These are phyloP conservation scores for Diplodia mutila DNA, from an alignment of 2,329 filamentous ascomycete species.

Conservation along the genomic window DNA sequence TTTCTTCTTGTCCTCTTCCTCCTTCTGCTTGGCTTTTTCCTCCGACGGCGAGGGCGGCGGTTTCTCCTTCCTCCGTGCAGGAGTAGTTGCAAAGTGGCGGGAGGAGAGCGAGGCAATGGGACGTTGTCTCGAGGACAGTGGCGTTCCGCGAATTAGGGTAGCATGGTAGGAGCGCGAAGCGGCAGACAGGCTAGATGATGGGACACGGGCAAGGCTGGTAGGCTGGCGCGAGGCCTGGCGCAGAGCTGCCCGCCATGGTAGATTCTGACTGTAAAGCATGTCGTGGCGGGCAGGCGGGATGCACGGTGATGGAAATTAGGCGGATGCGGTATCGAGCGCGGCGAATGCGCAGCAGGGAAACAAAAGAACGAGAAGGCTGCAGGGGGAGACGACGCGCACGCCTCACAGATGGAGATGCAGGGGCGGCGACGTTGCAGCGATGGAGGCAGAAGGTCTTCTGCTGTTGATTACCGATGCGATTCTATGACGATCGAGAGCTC, in stretches of 20 bases:
- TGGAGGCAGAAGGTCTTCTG: conserved; percentile 6
- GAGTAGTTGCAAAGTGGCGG: conserved; percentile 35
- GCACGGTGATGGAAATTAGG: not conserved
- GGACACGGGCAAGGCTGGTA: conserved; percentile 28
- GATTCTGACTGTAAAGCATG: conserved; percentile 67
- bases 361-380: not conserved
- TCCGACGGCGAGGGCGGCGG: conserved; percentile 53
- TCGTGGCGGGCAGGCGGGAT: conserved; percentile 15
- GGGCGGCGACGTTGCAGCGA: conserved; percentile 9
- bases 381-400: conserved; percentile 2
- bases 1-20: conserved; percentile 45
- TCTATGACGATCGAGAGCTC: conserved; percentile 22
- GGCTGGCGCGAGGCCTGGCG: conserved; percentile 52
- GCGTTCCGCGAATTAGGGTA: conserved; percentile 4
- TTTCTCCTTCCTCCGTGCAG: conserved; percentile 54
- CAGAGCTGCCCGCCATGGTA: conserved; percentile 67
- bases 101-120: conserved; percentile 39
- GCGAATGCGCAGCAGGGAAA: not conserved
- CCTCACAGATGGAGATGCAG: conserved; percentile 14
- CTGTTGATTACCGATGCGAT: conserved; percentile 21
- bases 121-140: conserved; percentile 38
- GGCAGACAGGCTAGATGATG: not conserved
- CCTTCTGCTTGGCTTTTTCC: conserved; percentile 51
- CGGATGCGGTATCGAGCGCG: not conserved
- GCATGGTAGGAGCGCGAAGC: conserved; percentile 19